Evolutionary conservation across 306 rosid genomes (phyloP).

Genomic region (Mucuna pruriens): DNA sequence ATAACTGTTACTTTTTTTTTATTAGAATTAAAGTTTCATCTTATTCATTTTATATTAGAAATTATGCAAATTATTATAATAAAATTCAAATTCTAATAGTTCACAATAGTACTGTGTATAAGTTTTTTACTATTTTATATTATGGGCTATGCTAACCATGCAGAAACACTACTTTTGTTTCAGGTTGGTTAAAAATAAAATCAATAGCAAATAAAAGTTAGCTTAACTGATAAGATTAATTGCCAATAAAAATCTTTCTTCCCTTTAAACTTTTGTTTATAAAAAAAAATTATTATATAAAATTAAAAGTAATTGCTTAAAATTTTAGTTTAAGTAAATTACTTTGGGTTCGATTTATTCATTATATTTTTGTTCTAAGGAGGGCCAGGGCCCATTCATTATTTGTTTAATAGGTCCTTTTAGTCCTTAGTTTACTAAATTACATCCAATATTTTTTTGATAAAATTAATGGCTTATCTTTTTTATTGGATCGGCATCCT

Average conservation of each 20-base stretch:
- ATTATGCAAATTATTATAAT: too few species aligned
- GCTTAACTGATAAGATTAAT: neutral
- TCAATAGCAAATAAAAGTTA: neutral
- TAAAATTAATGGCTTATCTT: neutral
- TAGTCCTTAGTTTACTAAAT: neutral
- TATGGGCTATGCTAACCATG: too few species aligned
- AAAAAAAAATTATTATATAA: neutral
- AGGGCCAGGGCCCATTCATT: too few species aligned
- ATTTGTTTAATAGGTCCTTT: neutral
- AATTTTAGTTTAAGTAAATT: neutral
- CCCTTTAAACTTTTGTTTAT: neutral
- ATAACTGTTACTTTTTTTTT: too few species aligned
- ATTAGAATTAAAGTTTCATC: too few species aligned
- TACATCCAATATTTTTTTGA: too few species aligned
- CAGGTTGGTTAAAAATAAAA: neutral
- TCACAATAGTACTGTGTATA: too few species aligned
- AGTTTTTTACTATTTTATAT: too few species aligned
- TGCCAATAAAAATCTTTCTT: neutral
- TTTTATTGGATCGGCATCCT: neutral
- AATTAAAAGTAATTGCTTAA: neutral
- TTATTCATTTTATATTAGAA: too few species aligned
- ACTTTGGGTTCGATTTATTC: neutral
- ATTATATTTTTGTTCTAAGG: too few species aligned
- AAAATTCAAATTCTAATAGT: too few species aligned
- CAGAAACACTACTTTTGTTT: neutral